These are phyloP conservation scores for Sporisorium reilianum DNA, from an alignment of 1,284 basidiomycete species.

Conservation along the genomic window DNA sequence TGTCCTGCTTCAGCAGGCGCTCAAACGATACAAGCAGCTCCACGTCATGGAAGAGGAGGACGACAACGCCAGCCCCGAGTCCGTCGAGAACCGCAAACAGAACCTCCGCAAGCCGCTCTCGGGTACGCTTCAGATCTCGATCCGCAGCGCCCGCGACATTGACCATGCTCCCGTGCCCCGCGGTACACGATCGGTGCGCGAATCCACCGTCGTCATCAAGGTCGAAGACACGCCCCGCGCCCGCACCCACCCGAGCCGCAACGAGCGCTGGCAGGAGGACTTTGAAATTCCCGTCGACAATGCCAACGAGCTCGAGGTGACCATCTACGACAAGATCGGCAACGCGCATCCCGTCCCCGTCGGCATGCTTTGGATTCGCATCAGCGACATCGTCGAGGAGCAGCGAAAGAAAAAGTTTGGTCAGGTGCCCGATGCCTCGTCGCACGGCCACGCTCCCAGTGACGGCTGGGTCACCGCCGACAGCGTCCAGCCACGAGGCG, in stretches of 20 bases:
- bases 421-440: conserved; percentile 70
- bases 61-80: conserved; percentile 72
- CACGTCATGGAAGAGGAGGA: conserved; percentile 89
- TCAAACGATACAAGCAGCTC: conserved; percentile 95
- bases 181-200: conserved; percentile 69
- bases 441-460: conserved; percentile 58
- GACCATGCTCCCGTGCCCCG: conserved; percentile 86
- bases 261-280: conserved; percentile 96
- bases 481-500: conserved; percentile 54
- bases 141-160: conserved; percentile 90
- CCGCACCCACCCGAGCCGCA: conserved; percentile 89
- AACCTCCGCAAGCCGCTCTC: conserved; percentile 93
- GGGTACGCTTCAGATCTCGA: conserved; percentile 88
- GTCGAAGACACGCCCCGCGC: conserved; percentile 95
- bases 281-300: conserved; percentile 97
- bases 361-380: conserved; percentile 93
- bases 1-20: conserved; percentile 87
- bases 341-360: conserved; percentile 87
- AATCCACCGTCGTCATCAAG: conserved; percentile 93
- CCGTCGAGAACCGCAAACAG: conserved; percentile 81
- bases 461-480: conserved; percentile 68
- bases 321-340: conserved; percentile 89
- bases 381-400: conserved; percentile 95
- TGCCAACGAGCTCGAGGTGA: conserved; percentile 97
- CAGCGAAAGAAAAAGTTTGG: conserved; percentile 90